A percentile compares a stretch with the other conserved stretches of the same genome.
phyloP scores from a whole-genome alignment of 495 filamentous ascomycete species.

The Margaritispora aquatica region DNA sequence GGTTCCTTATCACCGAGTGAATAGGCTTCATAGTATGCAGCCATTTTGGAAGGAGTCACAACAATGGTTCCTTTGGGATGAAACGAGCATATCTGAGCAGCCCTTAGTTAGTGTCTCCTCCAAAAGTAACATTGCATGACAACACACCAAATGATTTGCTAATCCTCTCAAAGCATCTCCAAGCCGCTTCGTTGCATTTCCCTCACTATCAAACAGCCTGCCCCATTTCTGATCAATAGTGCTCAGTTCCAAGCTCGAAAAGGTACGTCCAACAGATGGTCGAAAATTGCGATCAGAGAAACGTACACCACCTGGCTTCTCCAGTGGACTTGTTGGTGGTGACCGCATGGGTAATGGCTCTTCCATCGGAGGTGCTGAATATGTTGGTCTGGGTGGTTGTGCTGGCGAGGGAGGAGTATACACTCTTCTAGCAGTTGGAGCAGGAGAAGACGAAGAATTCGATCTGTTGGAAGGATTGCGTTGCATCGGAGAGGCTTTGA shows the following conservation, averaged over 20 bases:
- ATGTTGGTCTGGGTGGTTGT: constrained; percentile 5
- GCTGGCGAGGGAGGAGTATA: constrained; percentile 23
- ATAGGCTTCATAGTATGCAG: constrained; percentile 67
- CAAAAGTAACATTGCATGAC: neutral
- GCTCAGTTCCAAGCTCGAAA: constrained; percentile 19
- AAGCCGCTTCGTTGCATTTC: constrained; percentile 59
- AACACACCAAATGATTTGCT: constrained; percentile 68
- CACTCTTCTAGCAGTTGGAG: constrained; percentile 17
- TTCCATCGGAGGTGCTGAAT: constrained; percentile 8
- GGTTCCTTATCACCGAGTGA: constrained; percentile 54
- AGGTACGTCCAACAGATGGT: constrained; percentile 7
- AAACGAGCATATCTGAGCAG: constrained; percentile 68
- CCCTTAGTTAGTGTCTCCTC: neutral
- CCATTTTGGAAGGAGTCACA: constrained; percentile 76
- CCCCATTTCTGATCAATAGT: constrained; percentile 60
- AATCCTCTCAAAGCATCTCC: constrained; percentile 70
- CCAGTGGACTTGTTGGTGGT: constrained; percentile 17
- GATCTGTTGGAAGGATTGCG: constrained; percentile 17
- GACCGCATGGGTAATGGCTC: constrained; percentile 1
- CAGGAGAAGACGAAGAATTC: constrained; percentile 22
- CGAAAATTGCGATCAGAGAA: constrained; percentile 20
- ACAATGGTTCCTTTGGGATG: constrained; percentile 67
- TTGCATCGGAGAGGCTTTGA: constrained; percentile 12
- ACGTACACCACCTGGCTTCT: constrained; percentile 19
- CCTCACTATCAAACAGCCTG: constrained; percentile 62